Conservation (phyloP, 2,329 filamentous ascomycete genomes). For the Apiospora phragmitis region DNA sequence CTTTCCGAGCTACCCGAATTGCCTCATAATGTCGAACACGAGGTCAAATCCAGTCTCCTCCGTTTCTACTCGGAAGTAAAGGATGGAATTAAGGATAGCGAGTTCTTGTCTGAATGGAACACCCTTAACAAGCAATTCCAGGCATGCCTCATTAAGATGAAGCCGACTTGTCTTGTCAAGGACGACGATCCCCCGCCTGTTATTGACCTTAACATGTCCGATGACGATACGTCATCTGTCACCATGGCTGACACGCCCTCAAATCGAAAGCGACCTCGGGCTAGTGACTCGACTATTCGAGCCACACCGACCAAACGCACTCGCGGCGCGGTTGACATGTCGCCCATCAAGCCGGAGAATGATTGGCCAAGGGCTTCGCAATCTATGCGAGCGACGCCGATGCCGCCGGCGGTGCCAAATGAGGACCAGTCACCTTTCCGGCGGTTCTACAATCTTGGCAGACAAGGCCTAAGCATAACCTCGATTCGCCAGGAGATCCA, state of each 20-base stretch:
- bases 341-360: not conserved
- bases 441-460: constrained; percentile 38
- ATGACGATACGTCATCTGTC: constrained; percentile 25
- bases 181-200: constrained; percentile 24
- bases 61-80: constrained; percentile 57
- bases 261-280: constrained; percentile 23
- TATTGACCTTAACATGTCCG: constrained; percentile 30
- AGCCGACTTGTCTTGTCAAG: constrained; percentile 33
- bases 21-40: constrained; percentile 65
- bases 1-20: constrained; percentile 65
- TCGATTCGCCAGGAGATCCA: constrained; percentile 57
- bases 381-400: not conserved
- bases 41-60: constrained; percentile 60
- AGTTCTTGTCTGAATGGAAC: constrained; percentile 37
- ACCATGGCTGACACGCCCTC: constrained; percentile 22
- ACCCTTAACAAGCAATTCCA: constrained; percentile 34
- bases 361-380: not conserved
- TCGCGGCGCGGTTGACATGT: constrained; percentile 26
- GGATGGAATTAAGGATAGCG: constrained; percentile 50
- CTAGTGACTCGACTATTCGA: constrained; percentile 33
- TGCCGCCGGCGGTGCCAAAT: not conserved
- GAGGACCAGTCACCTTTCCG: constrained; percentile 34
- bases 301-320: constrained; percentile 23
- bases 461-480: constrained; percentile 45
- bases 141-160: constrained; percentile 32